Evolutionary conservation across 768 basidiomycete species (phyloP).

Genomic region (Suillus brevipes): DNA sequence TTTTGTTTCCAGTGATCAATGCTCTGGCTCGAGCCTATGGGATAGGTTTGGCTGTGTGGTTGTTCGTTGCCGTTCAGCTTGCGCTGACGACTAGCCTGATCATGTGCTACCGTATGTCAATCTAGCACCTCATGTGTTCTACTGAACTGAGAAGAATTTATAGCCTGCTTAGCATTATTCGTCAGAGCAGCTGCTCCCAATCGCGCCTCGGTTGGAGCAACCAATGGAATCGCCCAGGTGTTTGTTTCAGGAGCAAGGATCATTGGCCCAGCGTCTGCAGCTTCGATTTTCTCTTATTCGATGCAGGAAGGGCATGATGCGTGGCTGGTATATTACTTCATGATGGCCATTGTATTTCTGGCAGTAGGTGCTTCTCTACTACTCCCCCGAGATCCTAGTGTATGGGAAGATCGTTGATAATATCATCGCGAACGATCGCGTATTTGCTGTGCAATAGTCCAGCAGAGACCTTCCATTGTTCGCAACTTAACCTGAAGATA

Average conservation of each 20-base stretch:
- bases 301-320: neutral
- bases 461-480: neutral
- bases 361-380: neutral
- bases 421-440: neutral
- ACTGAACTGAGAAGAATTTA: neutral
- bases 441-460: neutral
- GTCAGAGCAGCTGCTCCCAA: conserved; percentile 8
- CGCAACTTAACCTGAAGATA: neutral
- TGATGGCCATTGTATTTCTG: neutral
- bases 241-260: neutral
- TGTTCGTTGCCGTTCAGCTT: conserved; percentile 27
- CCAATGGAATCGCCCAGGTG: neutral
- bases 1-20: conserved; percentile 33
- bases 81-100: conserved; percentile 20
- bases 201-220: neutral
- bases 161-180: neutral
- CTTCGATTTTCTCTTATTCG: neutral
- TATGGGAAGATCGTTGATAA: neutral
- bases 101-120: conserved; percentile 35
- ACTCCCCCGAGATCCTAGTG: neutral
- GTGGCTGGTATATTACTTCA: neutral
- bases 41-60: conserved; percentile 27
- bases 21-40: conserved; percentile 25
- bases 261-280: neutral
- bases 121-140: neutral